A percentile compares a stretch with the other conserved stretches of the same genome.
Conservation (phyloP, 208 protist species). For the Naegleria lovaniensis region DNA sequence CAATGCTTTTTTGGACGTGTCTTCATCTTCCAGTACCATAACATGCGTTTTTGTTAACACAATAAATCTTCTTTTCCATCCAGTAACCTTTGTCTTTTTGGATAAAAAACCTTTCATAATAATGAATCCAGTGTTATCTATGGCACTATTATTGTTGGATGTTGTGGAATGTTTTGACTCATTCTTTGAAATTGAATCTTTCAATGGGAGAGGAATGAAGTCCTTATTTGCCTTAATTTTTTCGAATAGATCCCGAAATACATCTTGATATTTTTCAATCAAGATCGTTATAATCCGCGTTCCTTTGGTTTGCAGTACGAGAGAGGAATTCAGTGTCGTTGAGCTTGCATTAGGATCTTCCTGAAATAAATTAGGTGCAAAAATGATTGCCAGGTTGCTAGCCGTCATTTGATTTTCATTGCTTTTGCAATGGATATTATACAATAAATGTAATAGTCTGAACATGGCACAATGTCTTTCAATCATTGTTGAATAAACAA, state of each 20-base stretch:
- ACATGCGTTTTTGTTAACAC: not conserved
- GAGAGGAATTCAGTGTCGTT: not conserved
- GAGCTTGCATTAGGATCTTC: not conserved
- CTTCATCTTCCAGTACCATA: not conserved
- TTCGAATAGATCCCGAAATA: not conserved
- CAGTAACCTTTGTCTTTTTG: not conserved
- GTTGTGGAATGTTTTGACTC: not conserved
- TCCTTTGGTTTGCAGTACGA: not conserved
- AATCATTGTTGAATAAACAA: too few relatives aligned
- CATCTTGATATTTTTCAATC: not conserved
- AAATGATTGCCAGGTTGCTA: not conserved
- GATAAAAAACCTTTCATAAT: not conserved
- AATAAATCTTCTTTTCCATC: not conserved
- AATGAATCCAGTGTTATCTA: not conserved
- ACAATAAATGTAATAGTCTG: conserved; percentile 2
- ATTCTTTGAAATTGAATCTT: not conserved
- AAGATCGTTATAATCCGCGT: not conserved
- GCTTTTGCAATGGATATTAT: not conserved
- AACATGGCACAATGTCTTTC: too few relatives aligned
- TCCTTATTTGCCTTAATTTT: not conserved
- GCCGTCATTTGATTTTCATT: conserved; percentile 7
- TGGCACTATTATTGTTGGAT: too few relatives aligned
- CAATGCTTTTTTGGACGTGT: not conserved
- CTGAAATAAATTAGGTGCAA: conserved; percentile 22
- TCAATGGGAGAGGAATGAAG: not conserved